Evolutionary conservation across 1,139 yeast genomes (phyloP).

Genomic region (Geotrichum fermentans): DNA sequence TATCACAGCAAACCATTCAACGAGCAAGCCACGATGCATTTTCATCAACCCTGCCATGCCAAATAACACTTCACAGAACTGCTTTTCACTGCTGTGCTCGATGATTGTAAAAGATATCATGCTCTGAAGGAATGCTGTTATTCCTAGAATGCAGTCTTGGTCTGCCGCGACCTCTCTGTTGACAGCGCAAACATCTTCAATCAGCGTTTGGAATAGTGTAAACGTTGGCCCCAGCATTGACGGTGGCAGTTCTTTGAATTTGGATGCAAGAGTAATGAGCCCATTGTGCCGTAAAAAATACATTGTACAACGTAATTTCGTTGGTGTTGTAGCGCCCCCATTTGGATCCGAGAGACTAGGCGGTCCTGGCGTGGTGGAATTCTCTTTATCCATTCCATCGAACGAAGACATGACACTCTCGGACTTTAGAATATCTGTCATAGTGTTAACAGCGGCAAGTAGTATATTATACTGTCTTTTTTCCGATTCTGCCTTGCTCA

Average conservation of each 20-base stretch:
- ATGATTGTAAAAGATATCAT: slow-evolving; percentile 20
- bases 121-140: slow-evolving; percentile 23
- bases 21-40: slow-evolving; percentile 21
- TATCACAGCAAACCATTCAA: slow-evolving; percentile 24
- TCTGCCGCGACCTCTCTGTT: slow-evolving; percentile 21
- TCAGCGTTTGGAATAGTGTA: slow-evolving; percentile 22
- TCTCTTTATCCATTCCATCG: slow-evolving; percentile 1
- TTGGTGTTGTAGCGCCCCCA: slow-evolving; percentile 10
- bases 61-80: slow-evolving; percentile 24
- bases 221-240: slow-evolving; percentile 20
- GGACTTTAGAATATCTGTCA: background rate
- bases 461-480: slow-evolving; percentile 5
- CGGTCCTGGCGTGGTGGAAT: background rate
- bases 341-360: background rate
- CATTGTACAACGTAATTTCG: slow-evolving; percentile 16
- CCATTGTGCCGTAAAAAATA: slow-evolving; percentile 25
- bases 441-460: slow-evolving; percentile 6
- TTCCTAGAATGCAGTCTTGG: slow-evolving; percentile 22
- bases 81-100: slow-evolving; percentile 20
- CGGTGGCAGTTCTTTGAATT: slow-evolving; percentile 21
- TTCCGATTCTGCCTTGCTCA: slow-evolving; percentile 16
- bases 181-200: slow-evolving; percentile 20
- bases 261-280: slow-evolving; percentile 21
- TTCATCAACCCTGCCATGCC: slow-evolving; percentile 26
- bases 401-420: background rate